Base-by-base conservation (phyloP, 257 asterid genomes). In the Solanum rostratum region DNA sequence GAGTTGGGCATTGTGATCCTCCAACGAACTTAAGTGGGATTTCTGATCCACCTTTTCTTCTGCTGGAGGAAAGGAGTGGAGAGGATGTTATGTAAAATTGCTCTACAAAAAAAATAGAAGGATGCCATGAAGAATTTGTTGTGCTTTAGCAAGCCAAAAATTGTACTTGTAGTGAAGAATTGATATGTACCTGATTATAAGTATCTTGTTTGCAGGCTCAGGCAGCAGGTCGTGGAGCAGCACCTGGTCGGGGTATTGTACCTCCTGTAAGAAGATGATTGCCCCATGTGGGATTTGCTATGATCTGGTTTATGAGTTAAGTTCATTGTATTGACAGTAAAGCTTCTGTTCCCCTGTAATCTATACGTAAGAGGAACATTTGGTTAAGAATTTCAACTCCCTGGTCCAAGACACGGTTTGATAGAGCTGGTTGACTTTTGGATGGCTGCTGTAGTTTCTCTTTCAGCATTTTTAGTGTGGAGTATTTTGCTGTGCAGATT, bases 201-300 rank as follows among this genome's bases (percentile, higher is more conserved):
- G 50, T 29, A 50, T 65, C 55, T 45, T 29, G 24, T 84, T 78
- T 87, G 83, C 93, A 96, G 98, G 99, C 95, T 83, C 98, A 95
- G 88, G 97, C 94, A 86, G 93, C 93, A 81, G 97, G 99, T 46
- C 98, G 98, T 84, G 99, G 98, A 52, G 97, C 88, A 65, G 84
- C 95, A 29, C 98, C 96, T 52, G 97, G 99, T 79, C 84, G 98
- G 83, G 99, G 99, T 29, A 90, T 81, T 83, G 97, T 86, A 70
- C 98, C 98, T 24, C 98, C 98, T 63, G 97, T 87, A 19, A 90
- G 98, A 85, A 91, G 99, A 90, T 96, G 93, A 93, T 90, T 82
- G 30, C 46, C 33, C 74, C 41, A 5, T 29, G 33, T 7, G 19
- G 52, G 66, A 60, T 71, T 33, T 60, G 39, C 16, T 60, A 49